Evolutionary conservation across 2,329 filamentous ascomycete genomes (phyloP).

Genomic region (Cadophora malorum): DNA sequence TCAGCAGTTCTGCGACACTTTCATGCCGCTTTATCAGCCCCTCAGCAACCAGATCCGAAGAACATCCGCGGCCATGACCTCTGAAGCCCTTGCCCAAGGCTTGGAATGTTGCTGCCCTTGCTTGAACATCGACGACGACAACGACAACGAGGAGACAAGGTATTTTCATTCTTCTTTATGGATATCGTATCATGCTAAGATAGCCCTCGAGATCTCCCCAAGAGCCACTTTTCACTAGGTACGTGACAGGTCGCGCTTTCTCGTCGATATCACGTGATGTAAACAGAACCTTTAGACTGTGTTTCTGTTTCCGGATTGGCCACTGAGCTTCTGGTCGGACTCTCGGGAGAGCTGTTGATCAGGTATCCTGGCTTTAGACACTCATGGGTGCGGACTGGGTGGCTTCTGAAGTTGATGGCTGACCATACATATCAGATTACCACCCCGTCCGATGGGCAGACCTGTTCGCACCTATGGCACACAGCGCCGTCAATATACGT

Average conservation of each 20-base stretch:
- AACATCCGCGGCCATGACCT: constrained; percentile 10
- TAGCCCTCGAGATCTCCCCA: background rate
- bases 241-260: background rate
- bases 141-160: constrained; percentile 13
- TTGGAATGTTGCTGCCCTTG: constrained; percentile 2
- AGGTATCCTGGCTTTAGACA: too few species aligned
- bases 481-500: constrained; percentile 14
- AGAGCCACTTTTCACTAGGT: background rate
- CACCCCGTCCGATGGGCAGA: constrained; percentile 13
- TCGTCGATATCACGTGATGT: constrained; percentile 18
- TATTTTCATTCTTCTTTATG: too few species aligned
- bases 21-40: constrained; percentile 6
- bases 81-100: background rate
- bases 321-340: background rate
- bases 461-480: constrained; percentile 24
- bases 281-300: constrained; percentile 8
- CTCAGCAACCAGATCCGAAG: constrained; percentile 19
- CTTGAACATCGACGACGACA: constrained; percentile 15
- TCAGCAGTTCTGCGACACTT: background rate
- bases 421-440: background rate
- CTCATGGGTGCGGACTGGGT: background rate
- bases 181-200: background rate
- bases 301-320: background rate
- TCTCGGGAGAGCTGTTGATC: too few species aligned
- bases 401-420: background rate